Evolutionary conservation across 1,139 yeast genomes (phyloP), one percentile per base, ranked within the genome.

Genomic region (Diutina rugosa): DNA sequence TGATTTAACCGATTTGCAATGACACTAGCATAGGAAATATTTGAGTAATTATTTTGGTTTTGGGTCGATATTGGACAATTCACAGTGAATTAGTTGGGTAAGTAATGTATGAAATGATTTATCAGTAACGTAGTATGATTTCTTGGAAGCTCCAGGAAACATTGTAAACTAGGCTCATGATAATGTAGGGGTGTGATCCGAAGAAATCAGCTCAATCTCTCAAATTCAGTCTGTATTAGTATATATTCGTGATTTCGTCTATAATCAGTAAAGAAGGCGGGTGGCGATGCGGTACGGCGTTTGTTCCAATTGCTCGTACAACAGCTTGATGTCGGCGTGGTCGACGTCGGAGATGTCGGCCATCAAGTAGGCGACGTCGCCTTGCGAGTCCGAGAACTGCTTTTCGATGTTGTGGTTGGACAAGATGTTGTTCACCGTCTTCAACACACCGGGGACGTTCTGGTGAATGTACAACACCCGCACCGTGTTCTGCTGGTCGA

Each of bases 381-480:
- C 97, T 67, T 87, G 84, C 29, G 98, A 90, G 71, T 95, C 99
- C 29, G 97, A 86, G 74, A 85, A 93, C 77, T 93, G 99, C 74
- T 93, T 93, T 74, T 91, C 98, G 72, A 93, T 93, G 74, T 93
- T 95, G 78, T 95, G 95, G 71, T 86, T 85, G 59, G 96, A 88
- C 71, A 93, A 84, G 65, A 93, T 90, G 76, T 93, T 93, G 79
- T 95, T 93, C 67, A 93, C 99, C 52, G 97, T 90, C 72, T 90
- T 88, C 80, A 93, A 80, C 58, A 95, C 99, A 82, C 99, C 99
- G 46, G 99, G 99, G 65, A 95, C 97, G 73, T 93, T 93, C 73
- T 89, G 95, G 76, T 93, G 99, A 69, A 91, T 89, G 74, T 93
- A 93, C 67, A 95, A 79, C 51, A 93, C 97, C 77, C 99, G 89